Conservation (phyloP, 2,329 filamentous ascomycete species). For the Pseudogymnoascus sp. region DNA sequence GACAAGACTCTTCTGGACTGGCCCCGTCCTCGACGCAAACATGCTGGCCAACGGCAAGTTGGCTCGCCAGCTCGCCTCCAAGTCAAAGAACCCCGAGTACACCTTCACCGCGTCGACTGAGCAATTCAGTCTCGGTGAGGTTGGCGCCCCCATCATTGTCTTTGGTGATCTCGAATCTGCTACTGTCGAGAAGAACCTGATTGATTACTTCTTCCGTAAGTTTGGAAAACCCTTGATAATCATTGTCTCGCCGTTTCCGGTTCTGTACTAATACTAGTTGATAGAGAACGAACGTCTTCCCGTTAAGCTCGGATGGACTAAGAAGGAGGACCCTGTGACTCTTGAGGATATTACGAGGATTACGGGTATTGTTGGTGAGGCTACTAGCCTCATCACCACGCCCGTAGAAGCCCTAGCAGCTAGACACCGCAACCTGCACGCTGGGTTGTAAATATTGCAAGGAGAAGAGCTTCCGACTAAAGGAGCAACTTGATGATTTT, state of each 20-base stretch:
- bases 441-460: neutral
- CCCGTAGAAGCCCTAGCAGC: neutral
- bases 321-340: conserved; percentile 14
- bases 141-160: conserved; percentile 41
- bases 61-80: conserved; percentile 37
- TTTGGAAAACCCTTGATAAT: neutral
- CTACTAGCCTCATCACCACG: conserved; percentile 14
- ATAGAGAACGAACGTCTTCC: conserved; percentile 38
- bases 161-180: conserved; percentile 38
- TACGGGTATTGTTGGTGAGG: conserved; percentile 12
- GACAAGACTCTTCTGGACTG: conserved; percentile 40
- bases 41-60: conserved; percentile 41
- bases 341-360: conserved; percentile 11
- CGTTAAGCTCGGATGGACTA: conserved; percentile 34
- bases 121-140: conserved; percentile 42
- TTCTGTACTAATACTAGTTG: neutral
- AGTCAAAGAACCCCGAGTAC: conserved; percentile 41
- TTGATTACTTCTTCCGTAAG: conserved; percentile 42
- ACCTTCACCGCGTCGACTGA: conserved; percentile 36
- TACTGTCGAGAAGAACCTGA: conserved; percentile 33
- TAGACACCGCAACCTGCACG: neutral
- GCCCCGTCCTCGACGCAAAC: conserved; percentile 31
- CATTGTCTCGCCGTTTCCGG: neutral
- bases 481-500: neutral
- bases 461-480: neutral